Evolutionary conservation across 2,329 filamentous ascomycete species (phyloP), one percentile per base, ranked within the genome.

Genomic region (Immersiporthe knoxdaviesiana): DNA sequence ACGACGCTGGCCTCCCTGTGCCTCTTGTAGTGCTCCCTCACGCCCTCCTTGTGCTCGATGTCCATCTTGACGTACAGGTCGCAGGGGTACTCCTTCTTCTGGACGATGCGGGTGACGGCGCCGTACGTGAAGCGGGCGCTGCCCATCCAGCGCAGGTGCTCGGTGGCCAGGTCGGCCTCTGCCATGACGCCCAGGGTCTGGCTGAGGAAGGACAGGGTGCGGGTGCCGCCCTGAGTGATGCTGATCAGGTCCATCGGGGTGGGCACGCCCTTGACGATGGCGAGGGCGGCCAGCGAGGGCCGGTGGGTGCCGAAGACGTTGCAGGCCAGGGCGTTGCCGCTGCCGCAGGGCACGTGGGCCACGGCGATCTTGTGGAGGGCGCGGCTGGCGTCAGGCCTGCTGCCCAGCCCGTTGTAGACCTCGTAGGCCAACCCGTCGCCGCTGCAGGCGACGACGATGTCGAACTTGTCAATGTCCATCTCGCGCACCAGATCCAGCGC

Each of bases 141-240:
- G 24, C 96, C 96, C 91, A 99, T 94, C 94, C 95, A 98, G 58
- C 96, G 90, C 72, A 98, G 81, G 76, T 97, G 84, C 75, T 99
- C 96, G 0, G 96, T 99, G 2, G 88, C 94, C 16, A 99, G 84
- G 79, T 99, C 96, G 63, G 88, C 88, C 76, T 98, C 96, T 1
- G 96, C 96, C 50, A 98, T 88, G 70, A 98, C 92, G 30, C 96
- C 96, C 35, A 97, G 86, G 0, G 92, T 87, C 78, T 98, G 96
- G 12, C 93, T 97, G 58, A 98, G 85, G 81, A 98, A 98, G 24
- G 93, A 97, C 35, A 98, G 83, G 6, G 85, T 90, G 66, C 92
- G 89, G 30, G 83, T 84, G 70, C 89, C 83, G 32, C 92, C 92
- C 75, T 97, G 94, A 0, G 94, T 97, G 71, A 99, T 85, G 60